Evolutionary conservation across 192 early-diverging fungal species (phyloP).

Genomic region (Backusella westeae): DNA sequence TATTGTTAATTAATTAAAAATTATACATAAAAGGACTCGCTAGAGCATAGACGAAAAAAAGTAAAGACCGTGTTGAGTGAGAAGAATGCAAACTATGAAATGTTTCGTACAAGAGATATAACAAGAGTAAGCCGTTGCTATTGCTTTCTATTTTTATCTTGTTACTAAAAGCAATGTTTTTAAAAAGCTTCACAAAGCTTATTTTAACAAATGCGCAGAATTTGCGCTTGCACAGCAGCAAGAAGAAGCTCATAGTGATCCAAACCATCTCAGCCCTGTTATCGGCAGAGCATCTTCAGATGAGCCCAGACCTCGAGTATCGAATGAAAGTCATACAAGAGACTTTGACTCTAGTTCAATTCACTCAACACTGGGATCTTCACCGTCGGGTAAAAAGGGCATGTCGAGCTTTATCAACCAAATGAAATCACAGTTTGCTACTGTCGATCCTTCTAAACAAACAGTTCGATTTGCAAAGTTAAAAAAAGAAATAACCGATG

Average conservation of each 20-base stretch:
- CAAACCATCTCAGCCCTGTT: background rate
- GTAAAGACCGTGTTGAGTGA: constrained; percentile 11
- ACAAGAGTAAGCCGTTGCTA: background rate
- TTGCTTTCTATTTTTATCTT: background rate
- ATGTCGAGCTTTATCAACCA: constrained; percentile 26
- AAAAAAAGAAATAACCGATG: constrained; percentile 32
- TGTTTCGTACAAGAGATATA: constrained; percentile 15
- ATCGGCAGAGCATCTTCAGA: constrained; percentile 1
- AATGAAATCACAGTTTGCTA: constrained; percentile 21
- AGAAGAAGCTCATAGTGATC: background rate
- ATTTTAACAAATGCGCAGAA: constrained; percentile 18
- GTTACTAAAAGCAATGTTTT: background rate
- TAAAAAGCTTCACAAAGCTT: constrained; percentile 10
- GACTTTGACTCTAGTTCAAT: background rate
- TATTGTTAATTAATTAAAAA: background rate
- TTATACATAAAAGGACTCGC: background rate
- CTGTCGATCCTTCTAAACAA: constrained; percentile 25
- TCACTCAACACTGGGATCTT: background rate
- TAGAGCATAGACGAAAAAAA: constrained; percentile 13
- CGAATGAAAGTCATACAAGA: constrained; percentile 8
- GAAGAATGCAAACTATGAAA: constrained; percentile 6
- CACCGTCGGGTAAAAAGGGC: constrained; percentile 11
- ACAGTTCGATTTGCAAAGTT: constrained; percentile 21
- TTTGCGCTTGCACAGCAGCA: background rate
- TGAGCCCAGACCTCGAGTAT: constrained; percentile 10